Base-by-base conservation (phyloP, 305 asterid genomes). In the Lippia alba region DNA sequence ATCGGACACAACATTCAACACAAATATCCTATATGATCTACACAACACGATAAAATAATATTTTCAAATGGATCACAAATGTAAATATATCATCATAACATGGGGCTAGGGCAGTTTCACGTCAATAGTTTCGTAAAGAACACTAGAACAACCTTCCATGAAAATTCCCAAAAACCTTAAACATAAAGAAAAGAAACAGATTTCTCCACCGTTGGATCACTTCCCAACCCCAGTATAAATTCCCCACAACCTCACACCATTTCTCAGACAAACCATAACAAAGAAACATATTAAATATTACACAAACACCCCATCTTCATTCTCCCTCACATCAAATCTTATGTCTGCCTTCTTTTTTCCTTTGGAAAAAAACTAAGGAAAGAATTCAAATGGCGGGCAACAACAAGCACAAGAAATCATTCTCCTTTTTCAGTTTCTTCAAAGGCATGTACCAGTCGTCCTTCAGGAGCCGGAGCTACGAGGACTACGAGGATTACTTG, bases 151-250 rank as follows among this genome's bases (percentile, higher is more conserved):
- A 24, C 12, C 49, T 44, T 10, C 10, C 12, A 44, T 3, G 49
- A 11, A 11, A 3, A 44, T 10, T 10, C 10, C 12, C 49, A 44
- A 5, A 9, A 39, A 39, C 7, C 7, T 39, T 39, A 6, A 0
- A 44, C 12, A 0, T 8, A 32, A 34, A 30, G 8, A 17, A 5
- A 10, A 36, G 8, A 41, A 51, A 5, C 45, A 39, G 49, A 75
- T 61, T n/a, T 74, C 80, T 68, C 80, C 76, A 71, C 82, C 91
- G 61, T 81, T 69, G 81, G 86, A 83, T 83, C 82, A 62, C 39
- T 84, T 36, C 75, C 33, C 5, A 14, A 16, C 5, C 19, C 79
- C 0, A 49, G 76, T 89, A 91, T 89, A 91, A 87, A 85, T 78
- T 8, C 82, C 64, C 20, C 50, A 17, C n/a, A n/a, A n/a, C n/a